Evolutionary conservation across 116 monocot genomes (phyloP).

Genomic region (Thalassia testudinum): DNA sequence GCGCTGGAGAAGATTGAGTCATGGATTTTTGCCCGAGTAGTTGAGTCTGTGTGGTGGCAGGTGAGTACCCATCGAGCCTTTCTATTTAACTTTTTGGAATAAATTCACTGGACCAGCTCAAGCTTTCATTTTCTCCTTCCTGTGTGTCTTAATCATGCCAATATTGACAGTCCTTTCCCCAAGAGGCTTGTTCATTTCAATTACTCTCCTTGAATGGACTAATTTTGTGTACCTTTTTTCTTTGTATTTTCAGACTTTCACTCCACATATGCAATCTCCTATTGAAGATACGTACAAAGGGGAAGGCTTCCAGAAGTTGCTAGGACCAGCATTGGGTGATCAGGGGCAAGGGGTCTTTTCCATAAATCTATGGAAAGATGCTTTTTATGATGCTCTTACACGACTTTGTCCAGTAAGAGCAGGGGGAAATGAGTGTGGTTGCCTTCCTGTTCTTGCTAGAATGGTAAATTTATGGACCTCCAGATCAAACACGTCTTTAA

Average conservation of each 20-base stretch:
- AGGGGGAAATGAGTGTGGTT: conserved; percentile 90
- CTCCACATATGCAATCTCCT: conserved; percentile 89
- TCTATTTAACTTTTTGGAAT: no score
- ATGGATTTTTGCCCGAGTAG: conserved; percentile 87
- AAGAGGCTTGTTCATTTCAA: no score
- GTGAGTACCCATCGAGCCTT: conserved; percentile 17
- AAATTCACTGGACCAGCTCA: no score
- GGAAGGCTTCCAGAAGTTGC: conserved; percentile 20
- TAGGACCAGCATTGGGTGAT: conserved; percentile 60
- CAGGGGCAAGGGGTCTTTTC: conserved; percentile 62
- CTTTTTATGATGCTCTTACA: conserved; percentile 77
- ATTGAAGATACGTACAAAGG: conserved; percentile 18
- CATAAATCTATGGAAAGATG: conserved; percentile 76
- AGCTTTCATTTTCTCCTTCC: no score
- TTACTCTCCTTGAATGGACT: no score
- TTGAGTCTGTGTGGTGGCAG: conserved; percentile 99
- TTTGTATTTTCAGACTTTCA: conserved; percentile 52
- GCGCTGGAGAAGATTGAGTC: conserved; percentile 86
- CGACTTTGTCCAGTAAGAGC: conserved; percentile 79
- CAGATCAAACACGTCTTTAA: no score
- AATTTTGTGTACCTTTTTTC: not conserved
- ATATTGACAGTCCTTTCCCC: no score
- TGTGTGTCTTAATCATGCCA: no score
- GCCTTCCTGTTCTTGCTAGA: conserved; percentile 65
- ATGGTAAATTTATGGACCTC: conserved; percentile 23